A percentile compares a stretch with the other conserved stretches of the same genome.
Evolutionary conservation across 331 rosid species (phyloP).

Genomic region (Cydonia oblonga): DNA sequence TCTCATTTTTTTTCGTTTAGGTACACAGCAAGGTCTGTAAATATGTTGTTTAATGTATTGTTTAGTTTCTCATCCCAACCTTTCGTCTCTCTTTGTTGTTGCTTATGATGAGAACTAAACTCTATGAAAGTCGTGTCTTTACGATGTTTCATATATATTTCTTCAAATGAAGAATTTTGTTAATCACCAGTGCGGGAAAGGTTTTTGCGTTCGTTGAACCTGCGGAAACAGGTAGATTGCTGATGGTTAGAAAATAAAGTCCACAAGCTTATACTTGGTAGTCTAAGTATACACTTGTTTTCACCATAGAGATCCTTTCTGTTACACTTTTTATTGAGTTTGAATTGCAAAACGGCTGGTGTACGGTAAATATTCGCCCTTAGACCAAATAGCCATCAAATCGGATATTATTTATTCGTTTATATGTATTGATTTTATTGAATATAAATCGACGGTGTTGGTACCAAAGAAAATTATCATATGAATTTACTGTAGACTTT

Average conservation of each 20-base stretch:
- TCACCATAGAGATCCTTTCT: too few species aligned
- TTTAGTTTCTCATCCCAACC: conserved; percentile 56
- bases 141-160: conserved; percentile 21
- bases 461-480: too few species aligned
- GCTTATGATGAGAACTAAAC: conserved; percentile 51
- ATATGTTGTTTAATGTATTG: conserved; percentile 37
- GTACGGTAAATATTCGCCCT: too few species aligned
- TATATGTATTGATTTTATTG: too few species aligned
- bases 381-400: too few species aligned
- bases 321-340: too few species aligned
- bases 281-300: too few species aligned
- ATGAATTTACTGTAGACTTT: too few species aligned
- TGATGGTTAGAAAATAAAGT: too few species aligned
- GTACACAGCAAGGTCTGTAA: conserved; percentile 34
- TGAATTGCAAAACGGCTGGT: too few species aligned
- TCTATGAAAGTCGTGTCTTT: conserved; percentile 17
- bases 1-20: conserved; percentile 12
- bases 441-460: too few species aligned
- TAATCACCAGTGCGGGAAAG: not conserved
- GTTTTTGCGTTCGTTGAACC: not conserved
- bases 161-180: conserved; percentile 37
- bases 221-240: not conserved
- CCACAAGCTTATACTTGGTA: too few species aligned
- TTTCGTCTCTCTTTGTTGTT: conserved; percentile 25
- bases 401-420: not conserved